These are phyloP conservation scores for Salix udensis DNA, from an alignment of 345 rosid species.

Conservation along the genomic window DNA sequence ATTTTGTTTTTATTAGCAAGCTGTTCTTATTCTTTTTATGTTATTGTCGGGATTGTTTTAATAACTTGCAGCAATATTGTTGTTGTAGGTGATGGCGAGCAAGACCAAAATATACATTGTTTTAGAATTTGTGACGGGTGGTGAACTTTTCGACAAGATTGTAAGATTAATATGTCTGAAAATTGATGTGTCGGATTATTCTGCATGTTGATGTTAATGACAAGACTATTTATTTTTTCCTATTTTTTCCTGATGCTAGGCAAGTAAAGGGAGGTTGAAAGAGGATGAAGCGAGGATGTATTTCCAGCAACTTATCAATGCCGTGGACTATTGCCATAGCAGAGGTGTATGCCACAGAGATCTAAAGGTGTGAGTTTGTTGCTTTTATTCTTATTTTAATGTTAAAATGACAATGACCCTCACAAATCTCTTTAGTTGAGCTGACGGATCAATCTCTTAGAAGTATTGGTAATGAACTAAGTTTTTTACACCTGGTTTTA, in stretches of 20 bases:
- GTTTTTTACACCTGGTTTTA: conserved; percentile 11
- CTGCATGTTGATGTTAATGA: neutral
- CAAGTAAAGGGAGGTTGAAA: conserved; percentile 86
- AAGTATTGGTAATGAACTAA: neutral
- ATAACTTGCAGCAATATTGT: conserved; percentile 14
- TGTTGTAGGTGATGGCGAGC: conserved; percentile 94
- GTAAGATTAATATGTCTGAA: conserved; percentile 39
- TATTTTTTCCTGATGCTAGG: conserved; percentile 36
- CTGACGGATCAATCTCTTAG: neutral
- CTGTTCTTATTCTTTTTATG: neutral
- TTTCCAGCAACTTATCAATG: conserved; percentile 94
- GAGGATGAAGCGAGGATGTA: conserved; percentile 95
- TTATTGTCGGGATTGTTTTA: neutral
- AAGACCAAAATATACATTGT: conserved; percentile 92
- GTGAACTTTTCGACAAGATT: conserved; percentile 96
- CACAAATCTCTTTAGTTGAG: neutral
- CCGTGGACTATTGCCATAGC: conserved; percentile 96
- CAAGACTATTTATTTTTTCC: neutral
- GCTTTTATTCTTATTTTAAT: neutral
- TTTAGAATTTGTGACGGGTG: conserved; percentile 89
- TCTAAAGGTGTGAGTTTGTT: conserved; percentile 58
- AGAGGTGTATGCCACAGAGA: conserved; percentile 95
- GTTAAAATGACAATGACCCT: neutral
- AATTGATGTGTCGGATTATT: neutral
- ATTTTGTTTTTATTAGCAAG: neutral